Evolutionary conservation across 2,329 filamentous ascomycete species (phyloP).

Genomic region (Gremmenia infestans): DNA sequence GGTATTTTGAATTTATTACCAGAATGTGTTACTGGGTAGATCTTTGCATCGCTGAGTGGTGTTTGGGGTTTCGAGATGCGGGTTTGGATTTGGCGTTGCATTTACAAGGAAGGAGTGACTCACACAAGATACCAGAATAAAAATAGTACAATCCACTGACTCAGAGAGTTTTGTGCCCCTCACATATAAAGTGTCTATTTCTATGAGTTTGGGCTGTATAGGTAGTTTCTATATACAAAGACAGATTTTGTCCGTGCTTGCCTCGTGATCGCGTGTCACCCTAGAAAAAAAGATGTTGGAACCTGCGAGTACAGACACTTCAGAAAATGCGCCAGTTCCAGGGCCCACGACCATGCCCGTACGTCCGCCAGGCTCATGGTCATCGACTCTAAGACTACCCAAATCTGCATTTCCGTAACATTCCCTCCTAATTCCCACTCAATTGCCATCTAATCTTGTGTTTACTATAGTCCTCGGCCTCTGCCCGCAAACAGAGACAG

Average conservation of each 20-base stretch:
- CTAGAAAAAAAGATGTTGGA: background rate
- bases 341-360: constrained; percentile 27
- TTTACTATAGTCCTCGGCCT: constrained; percentile 30
- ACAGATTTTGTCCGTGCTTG: background rate
- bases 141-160: background rate
- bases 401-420: constrained; percentile 66
- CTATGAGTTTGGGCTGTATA: no score
- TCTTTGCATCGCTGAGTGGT: constrained; percentile 1
- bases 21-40: background rate
- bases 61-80: background rate
- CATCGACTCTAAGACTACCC: constrained; percentile 69
- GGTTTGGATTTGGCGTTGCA: constrained; percentile 1
- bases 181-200: background rate
- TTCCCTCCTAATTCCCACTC: background rate
- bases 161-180: background rate
- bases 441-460: constrained; percentile 11
- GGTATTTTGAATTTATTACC: constrained; percentile 57
- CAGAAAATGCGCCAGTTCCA: background rate
- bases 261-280: background rate
- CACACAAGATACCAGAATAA: constrained; percentile 1
- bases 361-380: constrained; percentile 54
- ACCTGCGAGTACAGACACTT: background rate
- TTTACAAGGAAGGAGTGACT: background rate
- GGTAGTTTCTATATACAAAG: background rate
- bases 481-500: constrained; percentile 40